phyloP scores from a whole-genome alignment of 108 stramenopile species.

The Conticribra weissflogii region DNA sequence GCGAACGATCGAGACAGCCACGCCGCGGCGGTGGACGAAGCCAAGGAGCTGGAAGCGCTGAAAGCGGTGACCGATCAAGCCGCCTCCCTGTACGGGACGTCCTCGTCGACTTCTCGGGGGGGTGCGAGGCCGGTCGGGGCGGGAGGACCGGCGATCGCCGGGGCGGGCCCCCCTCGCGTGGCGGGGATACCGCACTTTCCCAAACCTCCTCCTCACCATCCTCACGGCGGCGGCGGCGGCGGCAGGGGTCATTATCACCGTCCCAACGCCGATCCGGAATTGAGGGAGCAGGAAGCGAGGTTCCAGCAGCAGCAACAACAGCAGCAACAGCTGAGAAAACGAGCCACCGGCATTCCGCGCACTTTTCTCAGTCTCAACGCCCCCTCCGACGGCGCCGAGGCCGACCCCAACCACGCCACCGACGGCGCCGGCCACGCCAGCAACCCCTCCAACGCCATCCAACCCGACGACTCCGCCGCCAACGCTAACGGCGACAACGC shows the following conservation, averaged over 20 bases:
- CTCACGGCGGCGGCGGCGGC: too few relatives aligned
- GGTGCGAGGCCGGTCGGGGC: not conserved
- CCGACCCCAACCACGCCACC: not conserved
- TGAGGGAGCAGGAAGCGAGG: conserved; percentile 71
- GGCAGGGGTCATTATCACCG: too few relatives aligned
- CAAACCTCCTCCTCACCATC: conserved; percentile 33
- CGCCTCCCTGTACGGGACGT: conserved; percentile 29
- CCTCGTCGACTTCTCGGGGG: too few relatives aligned
- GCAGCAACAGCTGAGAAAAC: conserved; percentile 57
- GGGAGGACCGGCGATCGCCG: not conserved
- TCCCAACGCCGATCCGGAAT: conserved; percentile 85
- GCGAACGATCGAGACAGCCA: too few relatives aligned
- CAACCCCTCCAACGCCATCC: too few relatives aligned
- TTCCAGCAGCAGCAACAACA: conserved; percentile 23
- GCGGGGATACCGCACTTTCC: conserved; percentile 26
- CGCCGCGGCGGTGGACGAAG: conserved; percentile 54
- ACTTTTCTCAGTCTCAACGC: conserved; percentile 77
- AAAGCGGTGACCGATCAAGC: conserved; percentile 77
- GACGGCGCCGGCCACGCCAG: conserved; percentile 34
- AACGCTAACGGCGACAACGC: not conserved
- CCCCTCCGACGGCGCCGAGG: conserved; percentile 50
- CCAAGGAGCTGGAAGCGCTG: conserved; percentile 75
- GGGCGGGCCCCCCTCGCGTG: not conserved
- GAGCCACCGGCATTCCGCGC: conserved; percentile 82
- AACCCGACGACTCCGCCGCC: not conserved